phyloP scores from a whole-genome alignment of 1,139 yeast species.

The Sugiyamaella sp. region DNA sequence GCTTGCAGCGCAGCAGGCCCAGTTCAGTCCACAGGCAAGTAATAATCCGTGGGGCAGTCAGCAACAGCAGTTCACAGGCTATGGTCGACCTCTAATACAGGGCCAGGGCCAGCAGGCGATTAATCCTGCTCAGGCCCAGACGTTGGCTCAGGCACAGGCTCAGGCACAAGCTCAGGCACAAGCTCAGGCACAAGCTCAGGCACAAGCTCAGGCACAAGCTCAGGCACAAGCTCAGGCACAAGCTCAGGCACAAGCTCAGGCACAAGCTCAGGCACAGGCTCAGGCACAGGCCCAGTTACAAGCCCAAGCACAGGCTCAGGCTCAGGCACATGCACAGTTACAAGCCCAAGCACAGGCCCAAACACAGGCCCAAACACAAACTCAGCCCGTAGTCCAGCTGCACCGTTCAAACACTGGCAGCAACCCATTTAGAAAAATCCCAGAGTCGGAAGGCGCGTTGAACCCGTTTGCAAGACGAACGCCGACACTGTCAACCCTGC shows the following conservation, averaged over 20 bases:
- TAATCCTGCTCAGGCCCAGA: slow-evolving; percentile 28
- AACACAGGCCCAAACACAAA: slow-evolving; percentile 17
- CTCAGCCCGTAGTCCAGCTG: slow-evolving; percentile 25
- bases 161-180: slow-evolving; percentile 27
- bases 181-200: slow-evolving; percentile 19
- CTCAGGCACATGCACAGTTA: slow-evolving; percentile 16
- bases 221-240: slow-evolving; percentile 14
- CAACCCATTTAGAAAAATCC: slow-evolving; percentile 38
- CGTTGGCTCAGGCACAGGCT: slow-evolving; percentile 16
- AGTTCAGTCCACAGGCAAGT: background rate
- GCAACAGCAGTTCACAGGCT: background rate
- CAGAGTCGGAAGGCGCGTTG: slow-evolving; percentile 23
- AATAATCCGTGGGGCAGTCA: background rate
- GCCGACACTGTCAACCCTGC: slow-evolving; percentile 27
- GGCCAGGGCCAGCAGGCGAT: slow-evolving; percentile 22
- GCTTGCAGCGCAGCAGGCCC: background rate
- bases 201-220: slow-evolving; percentile 19
- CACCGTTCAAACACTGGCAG: slow-evolving; percentile 37
- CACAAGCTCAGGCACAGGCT: slow-evolving; percentile 45
- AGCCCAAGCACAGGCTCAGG: slow-evolving; percentile 23
- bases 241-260: slow-evolving; percentile 25
- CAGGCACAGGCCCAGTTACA: slow-evolving; percentile 22
- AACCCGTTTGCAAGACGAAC: slow-evolving; percentile 37
- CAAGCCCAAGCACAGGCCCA: slow-evolving; percentile 34
- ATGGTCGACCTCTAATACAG: background rate